These are phyloP conservation scores for Usnea hakonensis DNA, from an alignment of 495 filamentous ascomycete species.

Conservation along the genomic window DNA sequence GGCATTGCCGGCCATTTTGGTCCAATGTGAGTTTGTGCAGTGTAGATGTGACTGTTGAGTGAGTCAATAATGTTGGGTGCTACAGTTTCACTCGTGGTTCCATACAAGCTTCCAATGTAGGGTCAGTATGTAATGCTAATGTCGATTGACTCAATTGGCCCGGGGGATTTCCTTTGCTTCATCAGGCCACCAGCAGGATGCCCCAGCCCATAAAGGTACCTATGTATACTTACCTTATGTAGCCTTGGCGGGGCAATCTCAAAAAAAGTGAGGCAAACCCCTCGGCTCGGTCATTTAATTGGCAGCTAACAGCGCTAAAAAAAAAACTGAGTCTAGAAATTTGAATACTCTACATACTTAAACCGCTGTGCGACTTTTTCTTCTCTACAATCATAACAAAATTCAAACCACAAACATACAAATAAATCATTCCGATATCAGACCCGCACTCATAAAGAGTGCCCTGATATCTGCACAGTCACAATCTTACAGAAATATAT, in stretches of 20 bases:
- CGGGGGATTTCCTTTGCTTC: too few species aligned
- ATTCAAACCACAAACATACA: slow-evolving; percentile 6
- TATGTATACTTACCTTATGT: too few species aligned
- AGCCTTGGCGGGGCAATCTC: too few species aligned
- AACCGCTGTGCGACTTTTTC: not conserved
- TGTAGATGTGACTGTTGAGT: not conserved
- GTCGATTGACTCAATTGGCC: too few species aligned
- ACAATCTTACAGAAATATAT: slow-evolving; percentile 1
- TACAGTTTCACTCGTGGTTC: too few species aligned
- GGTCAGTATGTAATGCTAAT: too few species aligned
- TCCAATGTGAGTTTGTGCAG: not conserved
- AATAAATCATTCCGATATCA: slow-evolving; percentile 5
- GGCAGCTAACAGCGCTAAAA: not conserved
- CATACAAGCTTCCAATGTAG: too few species aligned
- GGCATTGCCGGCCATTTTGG: not conserved
- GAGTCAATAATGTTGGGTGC: too few species aligned
- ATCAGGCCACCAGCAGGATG: too few species aligned
- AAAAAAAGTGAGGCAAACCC: too few species aligned
- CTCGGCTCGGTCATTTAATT: too few species aligned
- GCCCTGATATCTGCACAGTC: slow-evolving; percentile 12
- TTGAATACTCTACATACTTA: not conserved
- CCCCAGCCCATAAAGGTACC: too few species aligned
- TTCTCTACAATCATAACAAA: not conserved
- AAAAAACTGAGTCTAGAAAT: not conserved
- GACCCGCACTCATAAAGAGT: slow-evolving; percentile 10